These are phyloP conservation scores for Ochromonadaceae sp. DNA, from an alignment of 352 stramenopile genomes.

Conservation along the genomic window DNA sequence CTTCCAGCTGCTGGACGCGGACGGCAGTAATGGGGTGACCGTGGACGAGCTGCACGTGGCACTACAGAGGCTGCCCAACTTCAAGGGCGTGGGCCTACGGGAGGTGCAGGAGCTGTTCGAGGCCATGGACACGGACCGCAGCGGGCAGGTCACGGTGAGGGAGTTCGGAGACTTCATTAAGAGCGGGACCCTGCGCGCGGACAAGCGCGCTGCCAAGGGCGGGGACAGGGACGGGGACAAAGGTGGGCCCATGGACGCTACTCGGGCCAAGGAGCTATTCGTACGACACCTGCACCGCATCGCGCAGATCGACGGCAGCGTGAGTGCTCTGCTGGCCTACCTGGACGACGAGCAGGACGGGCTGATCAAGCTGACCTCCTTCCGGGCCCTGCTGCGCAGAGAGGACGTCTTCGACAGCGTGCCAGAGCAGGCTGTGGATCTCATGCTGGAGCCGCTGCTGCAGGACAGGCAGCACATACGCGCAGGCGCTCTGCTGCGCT, in stretches of 20 bases:
- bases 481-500: too few species aligned
- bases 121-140: conserved; percentile 26
- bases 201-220: not conserved
- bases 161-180: conserved; percentile 25
- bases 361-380: conserved; percentile 44
- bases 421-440: not conserved
- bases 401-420: not conserved
- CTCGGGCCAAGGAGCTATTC: not conserved
- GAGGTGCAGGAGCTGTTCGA: conserved; percentile 24
- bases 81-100: conserved; percentile 20
- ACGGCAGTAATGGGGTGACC: conserved; percentile 30
- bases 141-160: conserved; percentile 19
- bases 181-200: not conserved
- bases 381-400: conserved; percentile 39
- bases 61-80: conserved; percentile 18
- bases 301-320: conserved; percentile 17
- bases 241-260: not conserved
- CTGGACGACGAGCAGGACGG: conserved; percentile 50
- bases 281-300: conserved; percentile 1
- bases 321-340: conserved; percentile 16
- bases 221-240: conserved; percentile 3
- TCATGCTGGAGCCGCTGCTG: not conserved
- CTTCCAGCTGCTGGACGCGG: conserved; percentile 44
- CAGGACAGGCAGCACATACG: too few species aligned
- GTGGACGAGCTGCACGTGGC: conserved; percentile 16